Conservation (phyloP, 345 rosid species). For the Carallia brachiata region DNA sequence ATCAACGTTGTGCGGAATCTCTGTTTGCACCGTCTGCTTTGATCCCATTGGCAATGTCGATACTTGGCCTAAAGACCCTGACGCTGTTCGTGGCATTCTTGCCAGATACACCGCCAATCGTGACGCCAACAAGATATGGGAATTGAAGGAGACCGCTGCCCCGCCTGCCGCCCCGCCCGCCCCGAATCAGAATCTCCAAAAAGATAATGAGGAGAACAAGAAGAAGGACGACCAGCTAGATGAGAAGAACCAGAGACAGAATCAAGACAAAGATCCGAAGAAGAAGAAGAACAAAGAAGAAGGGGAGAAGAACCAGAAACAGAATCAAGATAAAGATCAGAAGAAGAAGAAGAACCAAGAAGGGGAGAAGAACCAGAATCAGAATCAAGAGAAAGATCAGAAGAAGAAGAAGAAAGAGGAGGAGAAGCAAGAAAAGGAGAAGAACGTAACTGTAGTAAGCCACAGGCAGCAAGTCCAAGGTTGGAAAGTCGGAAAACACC, state of each 20-base stretch:
- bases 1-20: constrained; percentile 4
- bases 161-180: no score
- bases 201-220: no score
- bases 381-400: no score
- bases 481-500: no score
- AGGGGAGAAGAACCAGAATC: not conserved
- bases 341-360: not conserved
- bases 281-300: not conserved
- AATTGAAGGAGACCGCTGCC: no score
- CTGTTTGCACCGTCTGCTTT: not conserved
- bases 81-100: not conserved
- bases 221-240: not conserved
- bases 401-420: no score
- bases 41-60: not conserved
- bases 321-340: not conserved
- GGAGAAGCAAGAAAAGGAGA: no score
- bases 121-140: no score
- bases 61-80: constrained; percentile 6
- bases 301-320: not conserved
- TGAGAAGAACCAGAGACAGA: not conserved
- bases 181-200: not conserved
- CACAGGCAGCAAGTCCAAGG: no score
- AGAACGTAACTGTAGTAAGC: no score
- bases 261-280: not conserved
- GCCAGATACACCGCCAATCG: not conserved